phyloP scores from a whole-genome alignment of 192 early-diverging fungal genomes.

The Coemansia sp. region DNA sequence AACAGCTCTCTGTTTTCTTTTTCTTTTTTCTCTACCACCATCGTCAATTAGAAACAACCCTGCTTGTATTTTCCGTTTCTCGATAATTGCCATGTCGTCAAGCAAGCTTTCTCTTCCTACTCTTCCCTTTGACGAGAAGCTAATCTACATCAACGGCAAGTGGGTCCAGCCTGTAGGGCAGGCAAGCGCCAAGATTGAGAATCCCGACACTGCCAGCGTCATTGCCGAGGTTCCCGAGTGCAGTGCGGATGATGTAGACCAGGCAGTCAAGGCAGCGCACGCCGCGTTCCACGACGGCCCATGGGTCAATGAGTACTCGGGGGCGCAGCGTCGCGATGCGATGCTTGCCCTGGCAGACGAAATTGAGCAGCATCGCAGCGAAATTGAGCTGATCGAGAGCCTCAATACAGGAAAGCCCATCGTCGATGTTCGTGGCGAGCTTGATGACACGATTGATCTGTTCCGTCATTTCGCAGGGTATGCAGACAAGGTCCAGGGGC shows the following conservation, averaged over 20 bases:
- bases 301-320: conserved; percentile 51
- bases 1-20: neutral
- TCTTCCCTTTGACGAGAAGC: conserved; percentile 42
- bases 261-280: conserved; percentile 48
- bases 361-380: conserved; percentile 39
- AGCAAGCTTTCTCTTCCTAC: conserved; percentile 9
- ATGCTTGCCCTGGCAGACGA: conserved; percentile 46
- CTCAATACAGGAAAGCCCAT: conserved; percentile 59
- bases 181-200: conserved; percentile 25
- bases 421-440: conserved; percentile 50
- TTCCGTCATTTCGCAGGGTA: conserved; percentile 54
- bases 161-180: conserved; percentile 21
- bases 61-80: neutral
- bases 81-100: neutral
- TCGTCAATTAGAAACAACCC: neutral
- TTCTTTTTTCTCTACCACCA: too few species aligned
- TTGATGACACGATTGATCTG: conserved; percentile 53
- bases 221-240: conserved; percentile 48
- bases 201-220: conserved; percentile 38
- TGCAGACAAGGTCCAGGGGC: conserved; percentile 53
- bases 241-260: conserved; percentile 34
- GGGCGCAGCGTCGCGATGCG: conserved; percentile 55
- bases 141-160: conserved; percentile 39
- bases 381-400: conserved; percentile 53
- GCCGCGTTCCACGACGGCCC: conserved; percentile 46